Base-by-base conservation (phyloP, 2,329 filamentous ascomycete species). In the Epichloe gansuensis region DNA sequence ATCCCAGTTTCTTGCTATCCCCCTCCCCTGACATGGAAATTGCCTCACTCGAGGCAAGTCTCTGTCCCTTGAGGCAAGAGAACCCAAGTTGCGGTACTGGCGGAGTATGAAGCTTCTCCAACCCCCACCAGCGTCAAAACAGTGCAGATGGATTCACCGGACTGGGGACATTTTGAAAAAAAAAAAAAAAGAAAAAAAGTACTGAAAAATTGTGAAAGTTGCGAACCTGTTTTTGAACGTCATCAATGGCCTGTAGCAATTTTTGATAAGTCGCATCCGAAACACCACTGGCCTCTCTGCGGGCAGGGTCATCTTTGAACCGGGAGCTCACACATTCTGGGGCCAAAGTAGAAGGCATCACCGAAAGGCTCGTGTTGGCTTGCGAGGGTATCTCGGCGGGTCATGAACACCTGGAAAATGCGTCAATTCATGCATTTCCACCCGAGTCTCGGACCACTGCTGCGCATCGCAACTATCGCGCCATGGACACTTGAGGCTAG, bases 341-440 rank as follows among this genome's bases (percentile, higher is more conserved):
- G 91, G 50, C 93, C 91, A 65, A 86, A 97, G 73, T 97, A 97
- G 67, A 91, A 97, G 56, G 91, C 87, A 71, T 97, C 93, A 51
- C 91, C 91, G 70, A 97, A 97, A 5, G 93, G 93, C 73, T 98
- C 93, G 69, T 97, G 93, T 61, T 93, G 77, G 66, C 88, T 95
- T 62, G 85, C 77, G 55, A 97, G 78, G 51, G 77, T 83, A 64
- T 95, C 85, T 61, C 81, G 80, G 60, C 89, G 86, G 61, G 91
- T 95, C 91, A 97, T 96, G 70, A 98, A 97, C 59, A 97, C 91
- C 88, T 93, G 60, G 8, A 3, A 34, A 25, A 12, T 8, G 0
- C 17, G 21, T 44, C 21, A 44, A 21, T 39, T 39, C 5, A 23
- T 21, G n/a, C 8, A 21, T 4, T 39, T 17, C 46, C 48, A 38